phyloP scores from a whole-genome alignment of 2,329 filamentous ascomycete species.

The Apiospora hydei region DNA sequence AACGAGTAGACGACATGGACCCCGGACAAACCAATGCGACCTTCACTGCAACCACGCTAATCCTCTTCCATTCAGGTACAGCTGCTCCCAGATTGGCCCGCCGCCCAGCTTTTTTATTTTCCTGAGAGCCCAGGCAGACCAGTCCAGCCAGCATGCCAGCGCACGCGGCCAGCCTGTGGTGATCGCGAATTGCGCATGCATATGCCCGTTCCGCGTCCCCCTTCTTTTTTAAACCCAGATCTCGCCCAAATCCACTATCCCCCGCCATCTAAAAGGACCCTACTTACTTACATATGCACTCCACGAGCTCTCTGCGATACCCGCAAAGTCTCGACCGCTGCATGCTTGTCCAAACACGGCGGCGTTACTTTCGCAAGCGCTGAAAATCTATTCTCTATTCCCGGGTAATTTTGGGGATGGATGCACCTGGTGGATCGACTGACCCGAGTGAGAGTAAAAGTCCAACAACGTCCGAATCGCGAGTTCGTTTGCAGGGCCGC shows the following conservation, averaged over 20 bases:
- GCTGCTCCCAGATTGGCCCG: constrained; percentile 25
- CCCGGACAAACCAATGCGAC: constrained; percentile 18
- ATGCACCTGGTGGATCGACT: not conserved
- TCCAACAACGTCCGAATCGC: not conserved
- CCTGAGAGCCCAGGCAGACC: not conserved
- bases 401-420: not conserved
- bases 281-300: constrained; percentile 18
- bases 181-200: constrained; percentile 17
- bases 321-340: not conserved
- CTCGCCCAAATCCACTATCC: constrained; percentile 11
- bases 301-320: constrained; percentile 11
- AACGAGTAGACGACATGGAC: constrained; percentile 4
- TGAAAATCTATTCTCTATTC: not conserved
- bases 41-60: constrained; percentile 32
- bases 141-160: not conserved
- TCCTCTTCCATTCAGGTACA: constrained; percentile 34
- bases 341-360: not conserved
- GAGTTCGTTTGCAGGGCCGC: not conserved
- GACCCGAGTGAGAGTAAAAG: not conserved
- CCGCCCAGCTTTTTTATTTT: not conserved
- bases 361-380: not conserved
- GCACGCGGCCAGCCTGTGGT: not conserved
- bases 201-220: constrained; percentile 3
- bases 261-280: constrained; percentile 4
- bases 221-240: not conserved